Evolutionary conservation across 495 filamentous ascomycete species (phyloP).

Genomic region (Chaetomidium leptoderma): DNA sequence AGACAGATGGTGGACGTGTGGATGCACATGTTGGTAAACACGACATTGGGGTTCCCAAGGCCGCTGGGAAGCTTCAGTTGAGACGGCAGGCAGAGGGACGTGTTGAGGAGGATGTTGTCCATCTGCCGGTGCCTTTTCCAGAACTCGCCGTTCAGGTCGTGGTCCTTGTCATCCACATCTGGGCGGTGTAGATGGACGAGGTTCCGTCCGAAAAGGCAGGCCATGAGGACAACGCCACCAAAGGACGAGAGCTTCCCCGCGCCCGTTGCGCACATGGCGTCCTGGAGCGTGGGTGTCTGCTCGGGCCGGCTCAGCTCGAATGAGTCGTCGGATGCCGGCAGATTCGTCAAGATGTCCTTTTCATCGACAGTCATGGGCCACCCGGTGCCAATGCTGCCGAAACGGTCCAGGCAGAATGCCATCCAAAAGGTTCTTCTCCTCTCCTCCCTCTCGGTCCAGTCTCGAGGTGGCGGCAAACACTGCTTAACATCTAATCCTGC

Average conservation of each 20-base stretch:
- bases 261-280: conserved; percentile 68
- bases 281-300: conserved; percentile 60
- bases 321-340: conserved; percentile 82
- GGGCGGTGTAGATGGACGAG: conserved; percentile 90
- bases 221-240: conserved; percentile 76
- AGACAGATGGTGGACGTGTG: conserved; percentile 96
- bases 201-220: conserved; percentile 90
- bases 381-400: conserved; percentile 93
- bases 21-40: conserved; percentile 95
- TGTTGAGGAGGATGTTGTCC: conserved; percentile 86
- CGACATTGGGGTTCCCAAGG: conserved; percentile 73
- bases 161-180: conserved; percentile 71
- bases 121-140: conserved; percentile 90
- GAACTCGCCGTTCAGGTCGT: conserved; percentile 89
- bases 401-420: conserved; percentile 83
- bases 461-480: conserved; percentile 73
- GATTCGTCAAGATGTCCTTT: conserved; percentile 79
- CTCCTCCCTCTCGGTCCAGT: conserved; percentile 94
- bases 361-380: conserved; percentile 97
- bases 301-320: conserved; percentile 75
- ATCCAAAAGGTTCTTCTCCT: conserved; percentile 91
- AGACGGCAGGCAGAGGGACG: conserved; percentile 75
- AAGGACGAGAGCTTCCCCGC: conserved; percentile 70
- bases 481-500: conserved; percentile 88
- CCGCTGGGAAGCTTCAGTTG: conserved; percentile 76